Conservation (phyloP, 2,329 filamentous ascomycete species). For the Rutstroemia sp. region DNA sequence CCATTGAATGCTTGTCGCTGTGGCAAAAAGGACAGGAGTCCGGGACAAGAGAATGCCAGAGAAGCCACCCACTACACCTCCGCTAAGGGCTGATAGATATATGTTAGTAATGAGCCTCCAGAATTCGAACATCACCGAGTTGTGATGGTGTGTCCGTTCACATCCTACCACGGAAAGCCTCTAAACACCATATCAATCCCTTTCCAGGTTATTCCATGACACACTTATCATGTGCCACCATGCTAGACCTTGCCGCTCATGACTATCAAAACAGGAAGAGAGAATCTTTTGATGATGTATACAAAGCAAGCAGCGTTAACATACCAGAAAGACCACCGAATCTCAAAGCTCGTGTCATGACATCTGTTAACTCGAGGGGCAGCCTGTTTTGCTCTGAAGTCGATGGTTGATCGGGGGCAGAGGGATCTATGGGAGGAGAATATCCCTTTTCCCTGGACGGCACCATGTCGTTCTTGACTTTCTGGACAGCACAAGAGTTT, state of each 20-base stretch:
- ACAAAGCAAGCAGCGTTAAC: slow-evolving; percentile 9
- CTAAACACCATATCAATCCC: too few relatives aligned
- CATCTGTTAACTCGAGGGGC: slow-evolving; percentile 37
- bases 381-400: slow-evolving; percentile 18
- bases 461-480: slow-evolving; percentile 23
- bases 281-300: background rate
- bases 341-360: slow-evolving; percentile 46
- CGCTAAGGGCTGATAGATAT: slow-evolving; percentile 31
- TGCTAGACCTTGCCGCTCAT: too few relatives aligned
- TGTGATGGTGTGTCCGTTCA: background rate
- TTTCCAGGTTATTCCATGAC: too few relatives aligned
- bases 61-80: slow-evolving; percentile 58
- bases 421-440: background rate
- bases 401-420: background rate
- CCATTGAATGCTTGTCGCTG: slow-evolving; percentile 72
- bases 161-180: background rate
- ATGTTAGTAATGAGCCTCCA: too few relatives aligned
- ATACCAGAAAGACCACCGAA: slow-evolving; percentile 53
- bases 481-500: slow-evolving; percentile 20
- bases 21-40: slow-evolving; percentile 62
- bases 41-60: slow-evolving; percentile 64
- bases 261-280: background rate
- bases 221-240: too few relatives aligned
- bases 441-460: slow-evolving; percentile 1
- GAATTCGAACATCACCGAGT: background rate